Evolutionary conservation across 805 yeast species (phyloP), one percentile per base, ranked within the genome.

Genomic region (Ogataea wickerhamii): DNA sequence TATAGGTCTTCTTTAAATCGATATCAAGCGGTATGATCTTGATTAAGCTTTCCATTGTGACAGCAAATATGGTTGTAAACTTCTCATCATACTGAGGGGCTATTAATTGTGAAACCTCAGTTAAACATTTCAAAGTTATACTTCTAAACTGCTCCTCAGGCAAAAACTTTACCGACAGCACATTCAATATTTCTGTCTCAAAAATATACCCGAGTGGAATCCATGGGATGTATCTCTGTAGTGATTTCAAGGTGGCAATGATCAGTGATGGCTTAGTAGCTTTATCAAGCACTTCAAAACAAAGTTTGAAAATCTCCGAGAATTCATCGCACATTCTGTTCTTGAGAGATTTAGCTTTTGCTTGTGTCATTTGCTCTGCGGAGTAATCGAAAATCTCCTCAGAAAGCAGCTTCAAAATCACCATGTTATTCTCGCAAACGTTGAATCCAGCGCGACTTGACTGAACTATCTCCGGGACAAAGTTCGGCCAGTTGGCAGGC

Each of bases 401-500:
- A 36, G 94, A 82, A 51, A 93, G 73, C 48, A 93, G 70, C 53
- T 83, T 84, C 59, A 93, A 73, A 43, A 93, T 89, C 45, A 81
- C 80, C 98, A 93, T 91, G 66, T 93, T 93, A 67, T 93, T 93
- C 64, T 93, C 98, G 68, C 98, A 93, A 36, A 93, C 96, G 55
- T 88, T 91, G 61, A 85, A 78, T 17, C 93, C 82, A 11, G 91
- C 78, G 47, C 87, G 77, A 32, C 94, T 81, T 47, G 95, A 82
- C 43, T 74, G 76, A 32, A 91, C 93, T 40, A 93, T 76, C 61
- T 93, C 98, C 13, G 96, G 96, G 35, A 93, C 84, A 55, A 93
- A 93, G 53, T 82, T 85, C 14, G 98, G 98, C 99, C 99, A 93
- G 61, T 89, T 85, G 52, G 82, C 87, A 23, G 99, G 99, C 99